Percentiles rank a stretch among this genome's conserved stretches.
Conservation (phyloP, 1,139 yeast genomes). For the Casaregolazyma suthepensis region DNA sequence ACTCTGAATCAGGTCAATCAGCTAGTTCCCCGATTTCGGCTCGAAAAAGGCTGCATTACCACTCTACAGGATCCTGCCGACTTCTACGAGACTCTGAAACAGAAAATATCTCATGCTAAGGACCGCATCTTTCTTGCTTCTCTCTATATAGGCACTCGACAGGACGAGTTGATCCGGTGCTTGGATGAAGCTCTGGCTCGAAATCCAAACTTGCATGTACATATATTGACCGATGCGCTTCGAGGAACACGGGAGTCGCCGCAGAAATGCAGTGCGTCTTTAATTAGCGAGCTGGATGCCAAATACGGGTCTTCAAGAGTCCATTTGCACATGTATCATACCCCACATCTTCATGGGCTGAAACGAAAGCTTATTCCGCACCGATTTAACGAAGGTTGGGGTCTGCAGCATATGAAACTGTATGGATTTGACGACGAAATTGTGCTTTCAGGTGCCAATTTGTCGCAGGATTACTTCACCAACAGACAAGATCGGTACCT, state of each 20-base stretch:
- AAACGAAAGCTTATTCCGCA: constrained; percentile 64
- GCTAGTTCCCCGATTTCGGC: constrained; percentile 64
- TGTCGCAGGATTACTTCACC: constrained; percentile 88
- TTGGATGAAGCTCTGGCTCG: constrained; percentile 43
- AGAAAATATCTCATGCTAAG: constrained; percentile 42
- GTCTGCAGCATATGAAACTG: constrained; percentile 94
- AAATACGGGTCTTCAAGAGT: constrained; percentile 66
- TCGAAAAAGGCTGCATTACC: constrained; percentile 54
- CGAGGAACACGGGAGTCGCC: constrained; percentile 96
- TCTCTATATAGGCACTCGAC: constrained; percentile 77
- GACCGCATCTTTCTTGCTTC: constrained; percentile 73
- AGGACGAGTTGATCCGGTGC: constrained; percentile 51
- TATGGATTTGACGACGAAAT: constrained; percentile 93
- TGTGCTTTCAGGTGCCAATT: constrained; percentile 83
- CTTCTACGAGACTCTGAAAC: constrained; percentile 55
- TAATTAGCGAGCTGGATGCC: constrained; percentile 61
- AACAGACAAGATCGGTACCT: constrained; percentile 93
- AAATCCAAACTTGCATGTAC: constrained; percentile 60
- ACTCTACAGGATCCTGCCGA: constrained; percentile 60
- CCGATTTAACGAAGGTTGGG: constrained; percentile 83
- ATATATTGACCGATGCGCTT: constrained; percentile 76
- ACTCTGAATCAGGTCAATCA: constrained; percentile 46
- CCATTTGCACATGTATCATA: constrained; percentile 77
- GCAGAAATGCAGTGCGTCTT: constrained; percentile 55
- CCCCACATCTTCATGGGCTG: constrained; percentile 76